Percentiles rank a stretch among this genome's conserved stretches.
These are phyloP conservation scores for Oidium heveae DNA, from an alignment of 2,329 filamentous ascomycete species.

Conservation along the genomic window DNA sequence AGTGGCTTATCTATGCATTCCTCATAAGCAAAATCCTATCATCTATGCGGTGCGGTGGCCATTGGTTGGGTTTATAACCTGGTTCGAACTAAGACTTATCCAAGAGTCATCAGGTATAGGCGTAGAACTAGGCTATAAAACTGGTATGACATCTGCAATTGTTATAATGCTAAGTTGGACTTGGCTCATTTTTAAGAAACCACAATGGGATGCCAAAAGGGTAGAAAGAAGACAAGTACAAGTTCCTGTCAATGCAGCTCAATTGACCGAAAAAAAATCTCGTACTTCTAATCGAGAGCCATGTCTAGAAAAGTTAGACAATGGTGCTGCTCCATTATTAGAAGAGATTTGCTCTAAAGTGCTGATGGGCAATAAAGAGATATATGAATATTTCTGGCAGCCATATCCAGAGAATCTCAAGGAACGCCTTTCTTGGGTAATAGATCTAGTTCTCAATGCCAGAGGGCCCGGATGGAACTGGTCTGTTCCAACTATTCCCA, in stretches of 20 bases:
- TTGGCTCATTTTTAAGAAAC: constrained; percentile 26
- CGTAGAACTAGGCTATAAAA: constrained; percentile 23
- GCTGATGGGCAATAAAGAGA: too few relatives aligned
- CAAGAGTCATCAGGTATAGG: constrained; percentile 23
- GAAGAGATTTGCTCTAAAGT: neutral
- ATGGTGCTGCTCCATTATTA: neutral
- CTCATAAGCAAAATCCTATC: constrained; percentile 25
- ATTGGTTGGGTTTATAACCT: constrained; percentile 20
- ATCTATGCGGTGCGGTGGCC: constrained; percentile 25
- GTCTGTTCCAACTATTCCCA: constrained; percentile 24
- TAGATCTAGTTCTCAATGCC: constrained; percentile 27
- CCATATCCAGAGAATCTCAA: constrained; percentile 26
- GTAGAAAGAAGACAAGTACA: constrained; percentile 12
- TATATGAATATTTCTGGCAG: constrained; percentile 31
- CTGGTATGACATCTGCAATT: constrained; percentile 25
- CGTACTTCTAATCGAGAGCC: neutral
- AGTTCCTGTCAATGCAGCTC: too few relatives aligned
- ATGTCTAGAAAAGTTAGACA: neutral
- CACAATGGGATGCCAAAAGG: constrained; percentile 30
- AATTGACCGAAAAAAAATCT: neutral
- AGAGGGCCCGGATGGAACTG: constrained; percentile 33
- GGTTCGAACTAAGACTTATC: constrained; percentile 21
- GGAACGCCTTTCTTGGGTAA: constrained; percentile 27
- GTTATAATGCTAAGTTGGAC: constrained; percentile 23
- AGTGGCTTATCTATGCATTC: constrained; percentile 27